Evolutionary conservation across 2,329 filamentous ascomycete species (phyloP).

Genomic region (Pestalotiopsis sp.): DNA sequence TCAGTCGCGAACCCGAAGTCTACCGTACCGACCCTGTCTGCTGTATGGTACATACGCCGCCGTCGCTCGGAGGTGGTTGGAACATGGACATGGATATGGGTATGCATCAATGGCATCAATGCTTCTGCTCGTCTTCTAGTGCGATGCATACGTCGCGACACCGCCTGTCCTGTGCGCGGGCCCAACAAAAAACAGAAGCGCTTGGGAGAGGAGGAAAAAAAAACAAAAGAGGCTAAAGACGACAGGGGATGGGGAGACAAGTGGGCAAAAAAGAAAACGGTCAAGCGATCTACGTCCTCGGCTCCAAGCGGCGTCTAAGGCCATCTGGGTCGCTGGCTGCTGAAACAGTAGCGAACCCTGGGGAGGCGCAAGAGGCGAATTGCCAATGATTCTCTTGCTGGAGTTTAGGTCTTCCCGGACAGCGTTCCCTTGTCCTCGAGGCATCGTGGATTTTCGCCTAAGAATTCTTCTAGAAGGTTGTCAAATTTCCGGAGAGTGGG

Average conservation of each 20-base stretch:
- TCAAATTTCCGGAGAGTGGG: slow-evolving; percentile 9
- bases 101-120: neutral
- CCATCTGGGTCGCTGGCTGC: neutral
- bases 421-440: slow-evolving; percentile 1
- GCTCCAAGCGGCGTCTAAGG: neutral
- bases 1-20: neutral
- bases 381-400: neutral
- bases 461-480: slow-evolving; percentile 9
- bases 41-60: neutral
- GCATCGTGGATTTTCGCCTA: neutral
- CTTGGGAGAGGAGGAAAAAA: neutral
- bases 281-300: slow-evolving; percentile 3
- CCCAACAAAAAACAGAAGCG: slow-evolving; percentile 1
- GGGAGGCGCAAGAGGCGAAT: neutral
- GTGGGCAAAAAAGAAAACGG: neutral
- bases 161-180: neutral
- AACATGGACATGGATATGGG: neutral
- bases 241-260: neutral
- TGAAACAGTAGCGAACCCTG: slow-evolving; percentile 5
- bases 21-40: neutral
- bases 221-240: neutral
- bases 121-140: neutral
- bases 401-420: neutral
- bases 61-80: neutral
- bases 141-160: neutral